phyloP scores from a whole-genome alignment of 106 monocot species.

The Apostasia shenzhenica region DNA sequence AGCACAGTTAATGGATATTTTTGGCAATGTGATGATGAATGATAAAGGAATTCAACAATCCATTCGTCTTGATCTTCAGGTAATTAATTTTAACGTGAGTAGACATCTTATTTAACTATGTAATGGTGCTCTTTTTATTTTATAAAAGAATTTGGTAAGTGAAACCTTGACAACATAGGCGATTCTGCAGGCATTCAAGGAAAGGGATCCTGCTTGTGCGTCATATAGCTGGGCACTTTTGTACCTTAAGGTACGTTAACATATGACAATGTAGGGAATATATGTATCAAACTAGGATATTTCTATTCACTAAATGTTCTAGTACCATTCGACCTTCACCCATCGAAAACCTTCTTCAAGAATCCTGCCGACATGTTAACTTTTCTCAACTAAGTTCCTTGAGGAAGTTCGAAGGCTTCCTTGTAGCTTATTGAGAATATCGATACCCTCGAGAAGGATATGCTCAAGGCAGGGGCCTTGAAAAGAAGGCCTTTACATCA shows the following conservation, averaged over 20 bases:
- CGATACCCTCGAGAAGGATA: too few relatives aligned
- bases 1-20: conserved; percentile 86
- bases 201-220: conserved; percentile 79
- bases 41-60: conserved; percentile 64
- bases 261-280: not conserved
- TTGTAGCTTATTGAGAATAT: too few relatives aligned
- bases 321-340: too few relatives aligned
- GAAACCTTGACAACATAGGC: not conserved
- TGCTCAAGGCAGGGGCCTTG: too few relatives aligned
- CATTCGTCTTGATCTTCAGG: conserved; percentile 93
- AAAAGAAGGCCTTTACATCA: too few relatives aligned
- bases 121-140: not conserved
- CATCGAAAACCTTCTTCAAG: too few relatives aligned
- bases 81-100: conserved; percentile 14
- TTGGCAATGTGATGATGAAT: conserved; percentile 75
- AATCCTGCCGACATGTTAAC: too few relatives aligned
- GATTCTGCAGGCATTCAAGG: conserved; percentile 65
- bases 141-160: not conserved
- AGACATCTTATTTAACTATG: not conserved
- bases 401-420: too few relatives aligned
- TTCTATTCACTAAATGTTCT: too few relatives aligned
- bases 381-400: too few relatives aligned
- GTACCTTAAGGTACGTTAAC: conserved; percentile 68
- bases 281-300: not conserved
- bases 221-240: conserved; percentile 84